Percentiles rank a stretch among this genome's conserved stretches.
Conservation (phyloP, 345 rosid genomes). For the Murraya koenigii region DNA sequence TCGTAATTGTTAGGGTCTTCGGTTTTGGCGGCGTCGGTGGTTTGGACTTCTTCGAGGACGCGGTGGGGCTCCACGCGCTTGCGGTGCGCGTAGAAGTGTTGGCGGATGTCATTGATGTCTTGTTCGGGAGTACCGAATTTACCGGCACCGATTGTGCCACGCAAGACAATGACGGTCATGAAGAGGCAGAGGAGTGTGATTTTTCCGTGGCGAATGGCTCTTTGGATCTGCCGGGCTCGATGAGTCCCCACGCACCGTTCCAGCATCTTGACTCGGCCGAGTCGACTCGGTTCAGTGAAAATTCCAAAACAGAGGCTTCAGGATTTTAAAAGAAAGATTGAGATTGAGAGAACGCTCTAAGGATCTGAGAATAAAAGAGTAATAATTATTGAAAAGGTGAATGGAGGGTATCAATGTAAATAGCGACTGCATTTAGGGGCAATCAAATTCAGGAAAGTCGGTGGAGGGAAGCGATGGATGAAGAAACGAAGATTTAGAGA, state of each 20-base stretch:
- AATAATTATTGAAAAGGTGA: not conserved
- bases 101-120: conserved; percentile 46
- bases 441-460: conserved; percentile 1
- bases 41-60: conserved; percentile 16
- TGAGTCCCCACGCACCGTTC: conserved; percentile 37
- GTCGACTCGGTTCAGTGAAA: not conserved
- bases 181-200: conserved; percentile 50
- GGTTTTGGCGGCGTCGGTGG: conserved; percentile 1
- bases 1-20: conserved; percentile 20
- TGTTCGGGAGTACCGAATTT: conserved; percentile 61
- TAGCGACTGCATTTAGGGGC: not conserved
- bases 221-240: conserved; percentile 43
- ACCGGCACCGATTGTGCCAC: conserved; percentile 63
- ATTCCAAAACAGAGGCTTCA: not conserved
- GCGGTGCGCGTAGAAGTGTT: conserved; percentile 46
- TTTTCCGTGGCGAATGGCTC: conserved; percentile 43
- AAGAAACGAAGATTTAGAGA: not conserved
- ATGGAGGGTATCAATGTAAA: conserved; percentile 4
- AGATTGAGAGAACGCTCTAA: not conserved
- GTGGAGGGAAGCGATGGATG: conserved; percentile 1
- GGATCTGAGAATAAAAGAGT: not conserved
- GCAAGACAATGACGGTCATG: conserved; percentile 52
- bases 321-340: not conserved
- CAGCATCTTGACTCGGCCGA: conserved; percentile 30
- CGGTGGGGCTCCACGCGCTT: conserved; percentile 48